These are phyloP conservation scores for Eimeria sp. DNA, from an alignment of 169 alveolate species.

Conservation along the genomic window DNA sequence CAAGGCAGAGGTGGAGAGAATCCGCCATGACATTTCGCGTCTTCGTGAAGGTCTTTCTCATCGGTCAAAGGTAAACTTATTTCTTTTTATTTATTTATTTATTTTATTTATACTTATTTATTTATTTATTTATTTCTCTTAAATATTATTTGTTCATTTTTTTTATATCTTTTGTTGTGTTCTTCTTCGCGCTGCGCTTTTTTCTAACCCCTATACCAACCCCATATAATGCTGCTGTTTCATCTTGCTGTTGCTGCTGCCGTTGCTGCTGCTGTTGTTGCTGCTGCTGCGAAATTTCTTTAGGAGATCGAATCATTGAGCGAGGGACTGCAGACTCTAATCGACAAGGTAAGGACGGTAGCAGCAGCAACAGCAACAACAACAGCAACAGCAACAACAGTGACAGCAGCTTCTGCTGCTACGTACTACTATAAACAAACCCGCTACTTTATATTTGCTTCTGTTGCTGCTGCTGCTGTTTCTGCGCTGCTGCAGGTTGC, in stretches of 20 bases:
- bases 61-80: neutral
- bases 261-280: constrained; percentile 26
- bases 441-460: neutral
- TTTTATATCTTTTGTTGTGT: neutral
- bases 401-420: no score
- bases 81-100: neutral
- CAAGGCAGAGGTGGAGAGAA: constrained; percentile 52
- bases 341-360: constrained; percentile 40
- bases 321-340: constrained; percentile 24
- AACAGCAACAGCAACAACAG: no score
- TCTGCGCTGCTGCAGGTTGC: constrained; percentile 36
- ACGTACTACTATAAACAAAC: neutral
- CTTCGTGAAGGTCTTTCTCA: constrained; percentile 42
- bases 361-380: no score
- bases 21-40: constrained; percentile 24
- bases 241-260: neutral
- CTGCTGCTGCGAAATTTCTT: neutral
- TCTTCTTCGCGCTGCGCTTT: no score
- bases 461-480: neutral
- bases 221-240: constrained; percentile 2
- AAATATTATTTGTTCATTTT: neutral
- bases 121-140: neutral
- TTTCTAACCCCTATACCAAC: neutral
- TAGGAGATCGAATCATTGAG: constrained; percentile 20
- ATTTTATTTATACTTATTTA: neutral